These are phyloP conservation scores for Kwoniella dejecticola DNA, from an alignment of 768 basidiomycete species.

Conservation along the genomic window DNA sequence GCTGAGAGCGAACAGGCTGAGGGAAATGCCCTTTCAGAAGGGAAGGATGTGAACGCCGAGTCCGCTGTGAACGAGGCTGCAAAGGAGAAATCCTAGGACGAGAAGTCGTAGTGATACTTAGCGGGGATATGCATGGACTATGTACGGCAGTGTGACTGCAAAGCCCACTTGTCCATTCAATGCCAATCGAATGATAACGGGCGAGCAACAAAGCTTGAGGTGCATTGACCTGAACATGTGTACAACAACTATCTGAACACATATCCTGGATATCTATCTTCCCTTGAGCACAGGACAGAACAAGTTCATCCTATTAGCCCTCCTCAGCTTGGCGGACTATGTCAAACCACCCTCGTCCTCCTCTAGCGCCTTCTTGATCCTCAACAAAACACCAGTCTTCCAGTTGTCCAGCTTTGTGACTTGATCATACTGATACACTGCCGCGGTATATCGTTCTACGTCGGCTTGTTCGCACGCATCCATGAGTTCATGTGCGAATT, in stretches of 20 bases:
- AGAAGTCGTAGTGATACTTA: conserved; percentile 5
- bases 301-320: too few relatives aligned
- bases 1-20: conserved; percentile 2
- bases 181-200: too few relatives aligned
- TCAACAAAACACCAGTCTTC: conserved; percentile 89
- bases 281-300: too few relatives aligned
- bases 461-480: conserved; percentile 76
- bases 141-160: too few relatives aligned
- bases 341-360: conserved; percentile 61
- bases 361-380: conserved; percentile 79
- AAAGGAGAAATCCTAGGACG: conserved; percentile 5
- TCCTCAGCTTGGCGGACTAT: conserved; percentile 27
- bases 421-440: conserved; percentile 90
- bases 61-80: conserved; percentile 6
- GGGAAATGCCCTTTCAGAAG: background rate
- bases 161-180: too few relatives aligned
- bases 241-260: conserved; percentile 16
- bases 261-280: too few relatives aligned
- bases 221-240: background rate
- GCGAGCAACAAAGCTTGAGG: too few relatives aligned
- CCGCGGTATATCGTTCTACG: conserved; percentile 72
- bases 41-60: background rate
- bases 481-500: conserved; percentile 75
- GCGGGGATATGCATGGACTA: too few relatives aligned
- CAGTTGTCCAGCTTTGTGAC: conserved; percentile 91